A percentile compares a stretch with the other conserved stretches of the same genome.
phyloP scores from a whole-genome alignment of 257 asterid species.

The Ilex aquifolium region DNA sequence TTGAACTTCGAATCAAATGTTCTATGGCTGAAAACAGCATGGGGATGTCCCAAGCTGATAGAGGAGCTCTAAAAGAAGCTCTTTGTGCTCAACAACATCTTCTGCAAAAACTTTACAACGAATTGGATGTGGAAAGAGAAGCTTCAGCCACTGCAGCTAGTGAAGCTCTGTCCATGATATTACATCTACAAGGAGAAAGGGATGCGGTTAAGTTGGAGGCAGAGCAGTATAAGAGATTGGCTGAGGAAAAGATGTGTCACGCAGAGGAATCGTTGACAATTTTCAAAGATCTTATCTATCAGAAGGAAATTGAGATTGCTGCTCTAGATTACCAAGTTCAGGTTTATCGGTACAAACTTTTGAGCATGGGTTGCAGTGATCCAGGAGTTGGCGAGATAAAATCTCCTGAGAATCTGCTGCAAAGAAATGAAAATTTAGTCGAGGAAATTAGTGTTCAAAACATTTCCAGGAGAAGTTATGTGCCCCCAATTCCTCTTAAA shows the following conservation, averaged over 20 bases:
- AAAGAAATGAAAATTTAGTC: slow-evolving; percentile 32
- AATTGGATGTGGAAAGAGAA: slow-evolving; percentile 85
- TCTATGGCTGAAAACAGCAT: slow-evolving; percentile 42
- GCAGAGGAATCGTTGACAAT: slow-evolving; percentile 79
- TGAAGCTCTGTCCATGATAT: slow-evolving; percentile 71
- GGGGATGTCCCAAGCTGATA: slow-evolving; percentile 34
- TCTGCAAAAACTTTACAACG: slow-evolving; percentile 71
- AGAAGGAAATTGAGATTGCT: slow-evolving; percentile 87
- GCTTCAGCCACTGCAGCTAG: slow-evolving; percentile 81
- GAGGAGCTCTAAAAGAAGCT: slow-evolving; percentile 49
- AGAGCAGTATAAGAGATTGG: slow-evolving; percentile 78
- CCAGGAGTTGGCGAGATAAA: slow-evolving; percentile 42
- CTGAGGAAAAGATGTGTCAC: slow-evolving; percentile 78
- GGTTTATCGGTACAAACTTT: slow-evolving; percentile 53
- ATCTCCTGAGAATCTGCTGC: slow-evolving; percentile 49
- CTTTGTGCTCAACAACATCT: slow-evolving; percentile 72
- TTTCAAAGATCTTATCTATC: slow-evolving; percentile 70
- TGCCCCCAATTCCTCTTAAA: slow-evolving; percentile 37
- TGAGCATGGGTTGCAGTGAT: slow-evolving; percentile 63
- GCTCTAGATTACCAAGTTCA: slow-evolving; percentile 73
- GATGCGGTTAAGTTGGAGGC: slow-evolving; percentile 87
- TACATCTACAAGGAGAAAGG: slow-evolving; percentile 85
- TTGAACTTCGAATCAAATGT: slow-evolving; percentile 5
- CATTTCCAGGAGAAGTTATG: slow-evolving; percentile 56
- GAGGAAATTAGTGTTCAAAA: slow-evolving; percentile 25